These are phyloP conservation scores for Maudiozyma barnettii DNA, from an alignment of 805 yeast species.

Conservation along the genomic window DNA sequence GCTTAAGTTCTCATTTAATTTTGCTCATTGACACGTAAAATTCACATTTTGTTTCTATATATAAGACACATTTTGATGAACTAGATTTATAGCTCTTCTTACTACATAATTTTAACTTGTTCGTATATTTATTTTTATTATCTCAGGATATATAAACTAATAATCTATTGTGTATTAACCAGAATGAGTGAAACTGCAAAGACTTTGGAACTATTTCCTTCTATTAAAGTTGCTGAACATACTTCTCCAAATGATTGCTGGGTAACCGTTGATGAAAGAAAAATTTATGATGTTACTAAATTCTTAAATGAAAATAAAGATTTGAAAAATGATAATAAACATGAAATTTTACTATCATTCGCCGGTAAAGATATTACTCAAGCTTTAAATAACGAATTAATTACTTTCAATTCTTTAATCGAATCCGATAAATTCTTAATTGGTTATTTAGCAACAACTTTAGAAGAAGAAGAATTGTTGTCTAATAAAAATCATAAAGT, in stretches of 20 bases:
- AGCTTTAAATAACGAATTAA: constrained; percentile 35
- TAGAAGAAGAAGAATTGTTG: constrained; percentile 65
- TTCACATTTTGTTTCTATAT: no score
- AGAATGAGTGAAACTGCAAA: constrained; percentile 8
- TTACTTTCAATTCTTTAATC: constrained; percentile 13
- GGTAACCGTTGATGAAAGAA: constrained; percentile 73
- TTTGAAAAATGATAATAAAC: constrained; percentile 48
- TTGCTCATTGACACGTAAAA: no score
- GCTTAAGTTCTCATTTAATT: no score
- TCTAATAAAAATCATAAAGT: constrained; percentile 51
- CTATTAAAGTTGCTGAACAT: constrained; percentile 44
- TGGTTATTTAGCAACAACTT: constrained; percentile 73
- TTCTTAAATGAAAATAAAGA: constrained; percentile 34
- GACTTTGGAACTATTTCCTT: constrained; percentile 54
- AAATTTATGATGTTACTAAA: constrained; percentile 70
- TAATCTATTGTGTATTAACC: background rate
- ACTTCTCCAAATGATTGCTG: constrained; percentile 50
- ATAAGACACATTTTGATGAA: no score
- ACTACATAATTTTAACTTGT: no score
- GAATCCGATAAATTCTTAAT: constrained; percentile 74
- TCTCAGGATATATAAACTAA: no score
- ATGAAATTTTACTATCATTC: constrained; percentile 53
- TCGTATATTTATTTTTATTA: no score
- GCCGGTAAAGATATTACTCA: constrained; percentile 78
- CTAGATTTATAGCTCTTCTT: no score